These are phyloP conservation scores for Berberis vulgaris DNA, from an alignment of 164 flowering plant genomes.

Conservation along the genomic window DNA sequence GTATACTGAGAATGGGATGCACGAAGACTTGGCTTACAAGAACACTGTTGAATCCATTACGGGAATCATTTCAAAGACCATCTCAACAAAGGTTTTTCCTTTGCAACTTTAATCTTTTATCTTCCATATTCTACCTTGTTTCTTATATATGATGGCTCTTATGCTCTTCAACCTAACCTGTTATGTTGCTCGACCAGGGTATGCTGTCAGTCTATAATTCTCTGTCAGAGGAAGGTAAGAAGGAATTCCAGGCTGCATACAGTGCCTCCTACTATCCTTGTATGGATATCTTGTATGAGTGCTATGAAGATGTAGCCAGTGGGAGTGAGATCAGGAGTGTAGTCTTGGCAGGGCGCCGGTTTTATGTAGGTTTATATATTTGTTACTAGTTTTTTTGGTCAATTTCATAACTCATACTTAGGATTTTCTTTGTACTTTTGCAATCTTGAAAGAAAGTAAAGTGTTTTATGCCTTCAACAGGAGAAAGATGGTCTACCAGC, in stretches of 20 bases:
- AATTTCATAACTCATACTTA: too few species aligned
- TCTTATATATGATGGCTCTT: background rate
- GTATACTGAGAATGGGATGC: slow-evolving; percentile 87
- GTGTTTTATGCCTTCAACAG: slow-evolving; percentile 23
- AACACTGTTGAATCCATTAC: slow-evolving; percentile 88
- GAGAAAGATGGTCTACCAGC: slow-evolving; percentile 94
- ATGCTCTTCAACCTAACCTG: background rate
- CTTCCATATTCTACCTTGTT: background rate
- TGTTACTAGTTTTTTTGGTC: background rate
- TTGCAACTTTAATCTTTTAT: background rate
- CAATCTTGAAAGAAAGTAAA: too few species aligned
- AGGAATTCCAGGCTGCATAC: slow-evolving; percentile 75
- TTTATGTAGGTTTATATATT: slow-evolving; percentile 42
- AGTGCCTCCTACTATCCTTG: slow-evolving; percentile 94
- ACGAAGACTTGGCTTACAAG: slow-evolving; percentile 81
- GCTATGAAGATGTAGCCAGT: slow-evolving; percentile 90
- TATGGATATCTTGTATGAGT: slow-evolving; percentile 93
- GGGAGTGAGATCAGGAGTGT: slow-evolving; percentile 95
- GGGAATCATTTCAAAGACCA: slow-evolving; percentile 80
- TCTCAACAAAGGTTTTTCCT: slow-evolving; percentile 10
- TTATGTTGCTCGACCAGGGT: slow-evolving; percentile 44
- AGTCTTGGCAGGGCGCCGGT: slow-evolving; percentile 93
- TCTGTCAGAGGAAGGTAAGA: slow-evolving; percentile 60
- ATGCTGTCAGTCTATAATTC: slow-evolving; percentile 81
- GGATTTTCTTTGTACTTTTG: too few species aligned